These are phyloP conservation scores for Spergularia bocconei DNA, from an alignment of 148 eudicot genomes.

Conservation along the genomic window DNA sequence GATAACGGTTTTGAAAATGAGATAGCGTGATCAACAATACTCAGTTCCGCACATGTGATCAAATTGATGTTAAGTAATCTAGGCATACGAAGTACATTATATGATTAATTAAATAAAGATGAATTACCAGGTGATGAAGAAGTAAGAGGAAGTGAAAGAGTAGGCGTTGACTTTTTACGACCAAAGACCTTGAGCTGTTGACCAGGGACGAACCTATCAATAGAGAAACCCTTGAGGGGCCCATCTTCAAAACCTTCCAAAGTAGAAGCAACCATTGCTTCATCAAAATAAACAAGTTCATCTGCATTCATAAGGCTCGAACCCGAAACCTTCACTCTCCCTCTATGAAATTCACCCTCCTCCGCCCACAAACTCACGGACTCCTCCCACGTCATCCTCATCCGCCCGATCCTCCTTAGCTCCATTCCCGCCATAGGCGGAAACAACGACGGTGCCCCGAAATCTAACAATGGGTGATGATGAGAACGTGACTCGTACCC, in stretches of 20 bases:
- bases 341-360: constrained; percentile 64
- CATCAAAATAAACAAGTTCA: constrained; percentile 69
- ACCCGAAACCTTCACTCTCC: constrained; percentile 60
- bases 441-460: background rate
- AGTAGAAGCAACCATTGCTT: constrained; percentile 69
- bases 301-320: constrained; percentile 62
- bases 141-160: constrained; percentile 26
- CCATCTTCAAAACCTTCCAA: constrained; percentile 73
- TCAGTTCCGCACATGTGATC: too few relatives aligned
- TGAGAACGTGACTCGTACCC: constrained; percentile 41
- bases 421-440: constrained; percentile 14
- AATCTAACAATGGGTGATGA: constrained; percentile 4
- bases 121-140: constrained; percentile 6
- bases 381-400: constrained; percentile 86
- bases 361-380: constrained; percentile 76
- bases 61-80: too few relatives aligned
- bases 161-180: constrained; percentile 38
- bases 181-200: constrained; percentile 84
- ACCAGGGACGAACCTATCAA: constrained; percentile 68
- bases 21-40: background rate
- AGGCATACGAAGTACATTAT: too few relatives aligned
- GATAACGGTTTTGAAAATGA: background rate
- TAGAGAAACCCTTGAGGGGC: constrained; percentile 61
- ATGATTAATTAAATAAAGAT: background rate
- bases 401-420: constrained; percentile 54